Base-by-base conservation (phyloP, 1,284 basidiomycete species). In the Caloboletus firmus region DNA sequence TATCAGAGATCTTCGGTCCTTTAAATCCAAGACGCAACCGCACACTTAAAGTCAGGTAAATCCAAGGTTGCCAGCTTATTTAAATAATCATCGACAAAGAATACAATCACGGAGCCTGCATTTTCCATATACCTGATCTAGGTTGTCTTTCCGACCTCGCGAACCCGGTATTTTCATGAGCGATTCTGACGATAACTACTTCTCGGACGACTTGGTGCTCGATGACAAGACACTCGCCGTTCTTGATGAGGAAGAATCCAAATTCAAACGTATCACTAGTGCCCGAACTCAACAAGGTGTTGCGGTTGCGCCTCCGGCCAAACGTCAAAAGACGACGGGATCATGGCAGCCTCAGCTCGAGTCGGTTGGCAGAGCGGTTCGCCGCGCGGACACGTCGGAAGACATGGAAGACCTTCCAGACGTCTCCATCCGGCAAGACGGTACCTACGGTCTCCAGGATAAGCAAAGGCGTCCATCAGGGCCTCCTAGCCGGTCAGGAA, bases 141-240 rank as follows among this genome's bases (percentile, higher is more conserved):
- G 5, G 9, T 31, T 13, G 22, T 34, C 42, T 36, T n/a, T 42
- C 22, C 34, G 18, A 41, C 39, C 10, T 49, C 20, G 34, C 32
- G 15, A 24, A 39, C 10, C 26, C 11, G 44, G 41, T 37, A 20
- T 47, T 48, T 55, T 49, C 52, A 88, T 87, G 86, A 71, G 78
- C 60, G 78, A 79, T 69, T 83, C 79, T 31, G 88, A 89, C 66
- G 88, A 89, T 65, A 81, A 86, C 61, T 84, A 85, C 70, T 80
- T 81, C 61, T 69, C 72, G 56, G 83, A 85, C 68, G 83, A 84
- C 57, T 72, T 87, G 60, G 75, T 82, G 30, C 70, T 89, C 42
- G 87, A 89, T 65, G 84, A 82, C 43, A 72, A 77, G 57, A 76
- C 81, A 3, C 68, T 89, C 40, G 87, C 86, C 9, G 69, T 76